Base-by-base conservation (phyloP, 345 rosid genomes). In the Eucalyptus erythrocorys region DNA sequence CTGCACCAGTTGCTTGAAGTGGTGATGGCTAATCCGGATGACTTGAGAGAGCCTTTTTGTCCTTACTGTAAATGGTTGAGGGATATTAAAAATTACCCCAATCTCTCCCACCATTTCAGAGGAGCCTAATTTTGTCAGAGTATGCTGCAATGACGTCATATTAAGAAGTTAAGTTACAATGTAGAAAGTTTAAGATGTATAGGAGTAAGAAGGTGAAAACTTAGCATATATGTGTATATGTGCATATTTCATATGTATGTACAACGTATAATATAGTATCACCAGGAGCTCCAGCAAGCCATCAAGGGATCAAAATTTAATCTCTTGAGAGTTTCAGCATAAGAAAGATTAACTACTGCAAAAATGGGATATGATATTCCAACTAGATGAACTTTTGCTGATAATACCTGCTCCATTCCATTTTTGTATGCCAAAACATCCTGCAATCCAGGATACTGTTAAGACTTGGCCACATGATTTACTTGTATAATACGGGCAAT, bases 41-140 rank as follows among this genome's bases (percentile, higher is more conserved):
- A 97, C 97, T 91, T 97, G 99, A 90, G 98, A 96, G 85, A 97
- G 98, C 90, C 96, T 92, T 85, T 92, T 93, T 68, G 99, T 97
- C 90, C 98, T 93, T 89, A 96, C 91, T 26, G 93, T 93, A 89
- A 92, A 95, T 55, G 99, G 99, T 89, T 97, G 99, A 53, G 98
- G 99, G 90, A 96, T 92, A 90, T 97, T 97, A 93, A 97, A 96
- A 32, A 96, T 80, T 68, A 97, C 99, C 59, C 98, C 99, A 86
- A 97, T 93, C 89, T 97, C 99, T 91, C 99, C 99, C 79, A 94
- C 96, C 95, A 98, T 91, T 45, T 94, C 95, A 76, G 94, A 93
- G 13, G 97, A 87, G 88, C 95, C 98, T 92, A 95, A 92, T 92
- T 94, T 95, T 37, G 93, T 91, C 91, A 97, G 90, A 88, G 92